Conservation (phyloP, 2,329 filamentous ascomycete species). For the Colletotrichum sp. region DNA sequence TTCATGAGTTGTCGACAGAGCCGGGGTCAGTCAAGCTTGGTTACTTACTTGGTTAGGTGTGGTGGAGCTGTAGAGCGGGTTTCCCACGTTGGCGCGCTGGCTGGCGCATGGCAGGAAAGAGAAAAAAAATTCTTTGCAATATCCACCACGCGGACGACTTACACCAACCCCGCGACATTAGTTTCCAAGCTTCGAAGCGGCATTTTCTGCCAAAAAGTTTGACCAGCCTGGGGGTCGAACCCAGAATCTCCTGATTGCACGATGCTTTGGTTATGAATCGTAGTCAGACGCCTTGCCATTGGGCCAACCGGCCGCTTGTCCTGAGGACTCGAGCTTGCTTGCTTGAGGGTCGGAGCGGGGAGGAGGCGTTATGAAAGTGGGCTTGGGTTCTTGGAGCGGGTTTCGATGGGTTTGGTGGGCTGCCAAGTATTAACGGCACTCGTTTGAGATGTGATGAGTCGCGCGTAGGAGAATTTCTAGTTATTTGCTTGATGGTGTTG, state of each 20-base stretch:
- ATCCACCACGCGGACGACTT: background rate
- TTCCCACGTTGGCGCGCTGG: background rate
- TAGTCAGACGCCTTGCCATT: constrained; percentile 50
- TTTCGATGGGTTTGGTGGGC: background rate
- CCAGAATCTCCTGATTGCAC: constrained; percentile 20
- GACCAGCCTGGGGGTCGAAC: constrained; percentile 22
- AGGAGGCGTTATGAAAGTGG: background rate
- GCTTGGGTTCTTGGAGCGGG: background rate
- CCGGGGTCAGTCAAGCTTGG: background rate
- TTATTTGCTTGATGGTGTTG: background rate
- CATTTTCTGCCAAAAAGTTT: background rate
- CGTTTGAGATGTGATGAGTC: background rate
- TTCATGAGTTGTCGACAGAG: background rate
- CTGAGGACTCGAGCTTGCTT: background rate
- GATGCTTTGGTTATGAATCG: constrained; percentile 23
- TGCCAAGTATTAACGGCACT: background rate
- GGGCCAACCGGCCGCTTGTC: constrained; percentile 29
- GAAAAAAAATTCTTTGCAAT: background rate
- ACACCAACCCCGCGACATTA: background rate
- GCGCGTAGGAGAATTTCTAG: background rate
- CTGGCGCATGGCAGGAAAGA: background rate
- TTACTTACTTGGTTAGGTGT: background rate
- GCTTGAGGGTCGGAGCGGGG: background rate
- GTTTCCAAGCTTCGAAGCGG: background rate
- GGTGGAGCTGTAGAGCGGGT: background rate